phyloP scores from a whole-genome alignment of 257 asterid genomes.

The Plectranthus barbatus region DNA sequence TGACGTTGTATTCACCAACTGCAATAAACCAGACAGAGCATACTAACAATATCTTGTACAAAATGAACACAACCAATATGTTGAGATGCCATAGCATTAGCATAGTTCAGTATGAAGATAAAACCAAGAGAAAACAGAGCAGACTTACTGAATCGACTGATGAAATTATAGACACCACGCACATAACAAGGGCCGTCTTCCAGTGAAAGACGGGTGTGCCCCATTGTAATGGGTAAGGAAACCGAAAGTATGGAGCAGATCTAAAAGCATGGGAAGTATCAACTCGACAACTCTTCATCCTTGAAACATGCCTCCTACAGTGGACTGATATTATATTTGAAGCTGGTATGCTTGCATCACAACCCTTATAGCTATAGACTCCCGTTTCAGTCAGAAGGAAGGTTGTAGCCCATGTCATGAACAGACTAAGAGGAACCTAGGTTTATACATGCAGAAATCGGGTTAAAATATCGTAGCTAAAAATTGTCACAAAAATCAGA shows the following conservation, averaged over 20 bases:
- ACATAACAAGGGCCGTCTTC: constrained; percentile 96
- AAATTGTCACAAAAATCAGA: neutral
- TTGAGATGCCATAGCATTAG: too few species aligned
- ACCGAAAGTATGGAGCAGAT: constrained; percentile 88
- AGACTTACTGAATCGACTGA: constrained; percentile 93
- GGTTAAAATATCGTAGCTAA: neutral
- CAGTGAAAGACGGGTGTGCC: constrained; percentile 84
- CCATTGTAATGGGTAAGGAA: constrained; percentile 98
- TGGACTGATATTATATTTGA: constrained; percentile 73
- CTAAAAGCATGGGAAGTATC: constrained; percentile 79
- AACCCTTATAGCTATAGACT: constrained; percentile 72
- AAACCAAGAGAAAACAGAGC: neutral
- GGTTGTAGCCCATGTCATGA: constrained; percentile 79
- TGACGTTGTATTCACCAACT: neutral
- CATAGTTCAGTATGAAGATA: too few species aligned
- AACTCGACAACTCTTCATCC: constrained; percentile 80
- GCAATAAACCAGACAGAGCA: neutral
- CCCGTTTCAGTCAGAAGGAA: constrained; percentile 81
- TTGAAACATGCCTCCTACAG: constrained; percentile 74
- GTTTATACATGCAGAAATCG: neutral
- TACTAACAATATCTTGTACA: neutral
- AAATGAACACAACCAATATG: too few species aligned
- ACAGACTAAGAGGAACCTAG: constrained; percentile 83
- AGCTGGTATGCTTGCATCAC: constrained; percentile 72
- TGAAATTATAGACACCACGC: constrained; percentile 80